These are phyloP conservation scores for Ceratonia siliqua DNA, from an alignment of 306 rosid genomes.

Conservation along the genomic window DNA sequence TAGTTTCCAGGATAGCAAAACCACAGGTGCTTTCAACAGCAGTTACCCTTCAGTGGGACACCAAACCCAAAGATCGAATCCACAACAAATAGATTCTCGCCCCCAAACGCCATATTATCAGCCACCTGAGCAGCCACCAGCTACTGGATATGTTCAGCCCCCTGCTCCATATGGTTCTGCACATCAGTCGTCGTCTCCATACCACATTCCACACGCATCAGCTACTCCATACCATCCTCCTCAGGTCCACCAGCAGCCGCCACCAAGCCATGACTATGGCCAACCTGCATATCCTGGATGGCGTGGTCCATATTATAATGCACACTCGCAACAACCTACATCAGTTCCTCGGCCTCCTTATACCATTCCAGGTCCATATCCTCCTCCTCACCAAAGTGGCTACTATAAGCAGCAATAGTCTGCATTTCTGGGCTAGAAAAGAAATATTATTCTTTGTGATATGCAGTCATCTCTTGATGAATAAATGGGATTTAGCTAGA, in stretches of 20 bases:
- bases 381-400: conserved; percentile 82
- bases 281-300: conserved; percentile 98
- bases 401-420: conserved; percentile 78
- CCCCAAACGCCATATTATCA: conserved; percentile 72
- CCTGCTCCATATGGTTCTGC: conserved; percentile 61
- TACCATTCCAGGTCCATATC: conserved; percentile 70
- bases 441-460: conserved; percentile 35
- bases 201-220: conserved; percentile 63
- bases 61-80: conserved; percentile 62
- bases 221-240: conserved; percentile 59
- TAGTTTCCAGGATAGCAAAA: conserved; percentile 79
- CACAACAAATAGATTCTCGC: conserved; percentile 62
- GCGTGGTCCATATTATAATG: conserved; percentile 88
- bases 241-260: conserved; percentile 69
- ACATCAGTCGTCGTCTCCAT: conserved; percentile 67
- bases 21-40: conserved; percentile 46
- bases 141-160: conserved; percentile 55
- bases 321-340: conserved; percentile 69
- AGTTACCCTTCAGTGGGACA: conserved; percentile 60
- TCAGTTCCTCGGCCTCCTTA: conserved; percentile 86
- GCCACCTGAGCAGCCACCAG: conserved; percentile 66
- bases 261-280: conserved; percentile 76
- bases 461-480: background rate
- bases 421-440: conserved; percentile 24
- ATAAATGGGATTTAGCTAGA: conserved; percentile 29